Evolutionary conservation across 768 basidiomycete species (phyloP), one percentile per base, ranked within the genome.

Genomic region (Pleurotus pulmonarius): DNA sequence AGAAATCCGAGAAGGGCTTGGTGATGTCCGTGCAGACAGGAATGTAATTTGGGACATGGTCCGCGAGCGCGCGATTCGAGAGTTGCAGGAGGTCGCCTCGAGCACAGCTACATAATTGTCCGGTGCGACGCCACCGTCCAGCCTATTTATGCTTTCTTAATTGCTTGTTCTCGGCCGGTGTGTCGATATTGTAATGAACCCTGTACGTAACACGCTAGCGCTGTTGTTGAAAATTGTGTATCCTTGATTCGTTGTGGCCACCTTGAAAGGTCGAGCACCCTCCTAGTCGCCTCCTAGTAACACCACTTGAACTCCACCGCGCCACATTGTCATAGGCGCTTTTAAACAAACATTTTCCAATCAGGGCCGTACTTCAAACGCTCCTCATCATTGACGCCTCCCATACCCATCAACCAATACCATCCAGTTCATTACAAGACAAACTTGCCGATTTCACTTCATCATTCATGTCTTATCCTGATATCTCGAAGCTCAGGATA

Each of bases 1-100:
- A 63, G 92, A 94, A 67, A 90, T 94, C 54, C 72, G 92, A 53
- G 90, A 94, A 61, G 83, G 84, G 2, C 68, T 94, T 55, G 92
- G 92, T 4, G 86, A 89, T 61, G 81, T 88, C 26, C 75, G 85
- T 55, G 79, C 80, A 2, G 89, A 92, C 65, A 76, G 91, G 55
- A 79, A 87, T 65, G 75, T 78, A 8, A 78, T 94, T 16, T 94
- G 92, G 92, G 80, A 84, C 57, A 69, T 85, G 66, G 86, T 92
- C 51, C 81, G 92, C 57, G 83, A 86, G 68, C 79, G 81, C 57
- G 89, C 90, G 11, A 73, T 92, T 18, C 81, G 81, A 59, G 90
- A 93, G 66, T 70, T 94, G 65, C 86, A 87, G 61, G 87, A 87
- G 34, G 79, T 76, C 5, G 87, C 86, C 13, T 70, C 72, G 44